Conservation (phyloP, 495 filamentous ascomycete genomes). For the Durotheca rogersii region DNA sequence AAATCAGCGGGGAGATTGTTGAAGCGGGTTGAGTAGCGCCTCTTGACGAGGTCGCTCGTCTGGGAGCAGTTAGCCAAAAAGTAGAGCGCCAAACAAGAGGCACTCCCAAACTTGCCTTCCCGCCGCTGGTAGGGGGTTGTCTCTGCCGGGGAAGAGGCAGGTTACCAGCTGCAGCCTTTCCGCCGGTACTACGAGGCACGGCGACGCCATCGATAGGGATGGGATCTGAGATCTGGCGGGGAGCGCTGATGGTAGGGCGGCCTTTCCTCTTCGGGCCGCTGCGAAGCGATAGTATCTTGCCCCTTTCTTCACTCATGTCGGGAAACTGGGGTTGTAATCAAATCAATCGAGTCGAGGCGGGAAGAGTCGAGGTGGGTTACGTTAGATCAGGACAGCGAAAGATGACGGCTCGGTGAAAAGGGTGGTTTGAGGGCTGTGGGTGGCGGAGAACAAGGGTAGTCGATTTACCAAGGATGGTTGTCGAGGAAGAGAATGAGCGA, state of each 20-base stretch:
- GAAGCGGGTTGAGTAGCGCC: conserved; percentile 89
- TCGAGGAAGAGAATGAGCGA: background rate
- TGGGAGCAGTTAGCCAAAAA: conserved; percentile 1
- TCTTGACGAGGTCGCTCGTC: conserved; percentile 91
- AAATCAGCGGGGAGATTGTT: conserved; percentile 70
- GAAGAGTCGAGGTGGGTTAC: background rate
- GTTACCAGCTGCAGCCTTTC: conserved; percentile 35
- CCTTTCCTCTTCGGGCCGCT: conserved; percentile 73
- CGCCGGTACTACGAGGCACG: conserved; percentile 35
- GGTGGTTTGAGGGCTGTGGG: background rate
- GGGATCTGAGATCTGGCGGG: conserved; percentile 72
- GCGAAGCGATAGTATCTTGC: conserved; percentile 85
- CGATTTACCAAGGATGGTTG: conserved; percentile 5
- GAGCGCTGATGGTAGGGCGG: conserved; percentile 77
- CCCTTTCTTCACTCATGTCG: conserved; percentile 61
- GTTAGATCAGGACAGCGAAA: background rate
- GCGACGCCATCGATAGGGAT: conserved; percentile 48
- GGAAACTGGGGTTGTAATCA: background rate
- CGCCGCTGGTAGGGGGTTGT: conserved; percentile 44
- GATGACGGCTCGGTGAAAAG: background rate
- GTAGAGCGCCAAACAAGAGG: background rate
- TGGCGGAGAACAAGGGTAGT: conserved; percentile 1
- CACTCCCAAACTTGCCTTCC: conserved; percentile 35
- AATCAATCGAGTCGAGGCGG: background rate
- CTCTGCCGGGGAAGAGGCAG: conserved; percentile 42